Conservation (phyloP, 768 basidiomycete species). For the Leccinum fibrillosum region DNA sequence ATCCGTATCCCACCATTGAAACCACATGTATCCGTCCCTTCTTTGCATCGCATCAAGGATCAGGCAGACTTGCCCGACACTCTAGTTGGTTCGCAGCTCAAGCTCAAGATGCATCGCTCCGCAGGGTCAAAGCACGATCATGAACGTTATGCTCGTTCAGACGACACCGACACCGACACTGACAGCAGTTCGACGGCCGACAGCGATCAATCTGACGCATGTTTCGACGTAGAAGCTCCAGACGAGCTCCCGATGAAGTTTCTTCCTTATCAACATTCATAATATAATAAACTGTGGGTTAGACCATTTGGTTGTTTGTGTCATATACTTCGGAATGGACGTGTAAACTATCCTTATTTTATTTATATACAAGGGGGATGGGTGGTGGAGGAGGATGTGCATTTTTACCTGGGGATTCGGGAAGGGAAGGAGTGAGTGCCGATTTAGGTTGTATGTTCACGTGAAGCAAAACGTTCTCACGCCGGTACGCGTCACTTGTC, state of each 20-base stretch:
- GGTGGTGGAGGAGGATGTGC: not conserved
- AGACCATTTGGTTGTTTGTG: slow-evolving; percentile 6
- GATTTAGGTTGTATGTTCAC: not conserved
- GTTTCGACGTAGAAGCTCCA: slow-evolving; percentile 20
- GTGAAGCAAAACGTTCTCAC: slow-evolving; percentile 18
- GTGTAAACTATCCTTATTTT: slow-evolving; percentile 31
- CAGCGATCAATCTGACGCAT: slow-evolving; percentile 27
- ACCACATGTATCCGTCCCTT: slow-evolving; percentile 14
- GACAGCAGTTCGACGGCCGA: slow-evolving; percentile 12
- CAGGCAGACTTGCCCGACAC: slow-evolving; percentile 15
- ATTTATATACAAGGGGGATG: slow-evolving; percentile 23
- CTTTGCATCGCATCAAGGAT: slow-evolving; percentile 14
- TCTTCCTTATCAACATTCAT: slow-evolving; percentile 12
- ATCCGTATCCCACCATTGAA: slow-evolving; percentile 25
- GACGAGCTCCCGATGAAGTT: slow-evolving; percentile 25
- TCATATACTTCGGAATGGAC: slow-evolving; percentile 10
- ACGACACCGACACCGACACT: slow-evolving; percentile 22
- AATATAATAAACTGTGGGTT: slow-evolving; percentile 15
- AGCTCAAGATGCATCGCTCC: slow-evolving; percentile 19
- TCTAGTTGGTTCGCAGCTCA: slow-evolving; percentile 21
- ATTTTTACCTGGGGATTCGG: not conserved
- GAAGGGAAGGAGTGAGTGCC: not conserved
- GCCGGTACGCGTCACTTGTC: slow-evolving; percentile 8
- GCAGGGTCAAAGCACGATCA: slow-evolving; percentile 14
- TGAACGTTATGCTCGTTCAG: slow-evolving; percentile 24